Base-by-base conservation (phyloP, 1,284 basidiomycete genomes). In the Leccinum solheimii region DNA sequence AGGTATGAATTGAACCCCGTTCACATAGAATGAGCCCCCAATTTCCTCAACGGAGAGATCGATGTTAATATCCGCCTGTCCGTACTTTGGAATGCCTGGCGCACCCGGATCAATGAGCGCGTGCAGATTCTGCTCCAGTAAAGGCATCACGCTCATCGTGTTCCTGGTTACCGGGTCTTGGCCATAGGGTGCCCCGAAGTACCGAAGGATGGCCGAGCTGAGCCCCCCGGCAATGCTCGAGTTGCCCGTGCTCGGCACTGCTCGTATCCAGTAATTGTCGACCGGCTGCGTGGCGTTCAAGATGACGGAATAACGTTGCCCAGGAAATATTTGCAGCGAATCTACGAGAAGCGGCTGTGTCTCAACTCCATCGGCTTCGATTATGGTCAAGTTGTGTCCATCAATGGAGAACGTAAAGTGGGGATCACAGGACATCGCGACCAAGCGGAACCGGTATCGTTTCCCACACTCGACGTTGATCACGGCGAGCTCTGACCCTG, bases 171-270 rank as follows among this genome's bases (percentile, higher is more conserved):
- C 77, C 0, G 83, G 85, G 16, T 84, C 82, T 3, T 53, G 61
- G 3, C 23, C 13, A 14, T 58, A 61, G 1, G 71, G 65, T 3
- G 85, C 84, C 9, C 80, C 80, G 0, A 58, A 64, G 67, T 88
- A 88, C 32, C 81, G 78, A 11, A 87, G 69, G 62, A 87, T 83
- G 5, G 84, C 85, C 2, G 78, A 77, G 68, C 80, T 84, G 14
- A 79, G 65, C 2, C 80, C 81, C 8, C 74, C 74, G 6, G 57
- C 57, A 60, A 80, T 77, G 26, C 43, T 57, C 6, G 67, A 16
- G 3, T 62, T 62, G 16, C 19, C 1, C 3, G 55, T 62, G 30
- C 2, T 66, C 4, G 70, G 70, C 7, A 70, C 27, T 1, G 69
- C 65, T 19, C 71, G 76, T 62, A 77, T 76, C 78, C 78, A 78